Base-by-base conservation (phyloP, 2,329 filamentous ascomycete species). In the Monosporascus sp. region DNA sequence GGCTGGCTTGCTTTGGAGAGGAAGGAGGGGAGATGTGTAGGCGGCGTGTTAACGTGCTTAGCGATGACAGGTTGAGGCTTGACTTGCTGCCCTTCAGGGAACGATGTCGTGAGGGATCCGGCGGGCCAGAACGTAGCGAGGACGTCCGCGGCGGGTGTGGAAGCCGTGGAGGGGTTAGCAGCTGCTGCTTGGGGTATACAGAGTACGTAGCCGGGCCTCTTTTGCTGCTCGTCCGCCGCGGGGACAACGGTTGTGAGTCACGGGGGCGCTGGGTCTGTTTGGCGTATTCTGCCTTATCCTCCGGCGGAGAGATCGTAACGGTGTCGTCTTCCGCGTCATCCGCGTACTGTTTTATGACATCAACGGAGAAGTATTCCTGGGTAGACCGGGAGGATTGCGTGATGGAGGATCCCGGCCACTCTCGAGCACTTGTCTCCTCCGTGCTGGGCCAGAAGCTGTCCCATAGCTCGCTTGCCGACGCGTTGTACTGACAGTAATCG, bases 401-500 rank as follows among this genome's bases (percentile, higher is more conserved):
- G 7, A 59, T 53, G 20, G 58, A 56, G 14, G 56, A 57, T 31
- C 11, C 4, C 9, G 8, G 8, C 22, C 41, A 14, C 43, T 46
- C 43, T 27, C 24, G 4, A 11, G 14, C n/a, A n/a, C 8, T 46
- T 11, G 43, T 16, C 41, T 31, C 43, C 9, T 46, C 38, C 17
- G 37, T 38, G 37, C 52, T 61, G 7, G 58, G 68, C 78, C 77
- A 80, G 61, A 80, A 82, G 51, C 69, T 76, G 60, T 81, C 76
- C 78, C 79, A 82, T 2, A 80, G 63, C 59, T 78, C 73, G 26
- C 71, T 64, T 5, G 71, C 70, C 34, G 76, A 71, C 20, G 71
- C 63, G 52, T 76, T 73, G 56, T 79, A 76, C 55, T 77, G 73
- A 52, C 74, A 73, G 58, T 46, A 31, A 22, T 81, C 78, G 43